Evolutionary conservation across 2,329 filamentous ascomycete genomes (phyloP), one percentile per base, ranked within the genome.

Genomic region (Nemania diffusa): DNA sequence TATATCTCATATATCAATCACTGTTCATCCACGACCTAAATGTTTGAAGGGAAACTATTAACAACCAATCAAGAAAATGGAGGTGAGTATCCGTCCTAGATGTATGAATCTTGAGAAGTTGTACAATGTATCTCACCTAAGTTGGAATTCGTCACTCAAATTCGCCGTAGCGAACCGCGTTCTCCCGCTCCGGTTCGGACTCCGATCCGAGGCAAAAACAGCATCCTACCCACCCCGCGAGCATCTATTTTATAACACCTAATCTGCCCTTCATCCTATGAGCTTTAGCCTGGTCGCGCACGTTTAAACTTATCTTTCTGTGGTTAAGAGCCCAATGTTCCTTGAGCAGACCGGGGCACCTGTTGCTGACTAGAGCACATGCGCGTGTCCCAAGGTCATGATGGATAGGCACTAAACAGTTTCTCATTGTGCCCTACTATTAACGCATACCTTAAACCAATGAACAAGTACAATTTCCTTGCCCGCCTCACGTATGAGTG

Each of bases 111-210:
- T 51, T 1, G 6, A 13, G 26, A 5, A 26, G 11, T 22, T 27
- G 9, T 3, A 50, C 24, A 15, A 15, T 4, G 11, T 27, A 44
- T 29, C 9, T 37, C 17, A 11, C 7, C 20, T 24, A 37, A 17
- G 27, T 34, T 29, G 32, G 53, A 37, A 37, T 9, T 29, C 50
- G 27, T 46, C 51, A 37, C 22, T 20, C 17, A 27, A 15, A 1
- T 51, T 58, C 37, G 40, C 64, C 64, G 46, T 60, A 15, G 37
- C 27, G 62, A 64, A 53, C 66, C 66, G 66, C 44, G 27, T 40
- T 27, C 65, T 59, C 22, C 57, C 65, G 65, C 27, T 57, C 55
- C 50, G 42, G 58, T 50, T 22, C 57, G 42, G 64, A 57, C 26
- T 40, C 27, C 4, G 46, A 52, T 46, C 62, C 37, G 51, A 58